phyloP scores from a whole-genome alignment of 192 early-diverging fungal genomes.

The Bifiguratus adelaidae region DNA sequence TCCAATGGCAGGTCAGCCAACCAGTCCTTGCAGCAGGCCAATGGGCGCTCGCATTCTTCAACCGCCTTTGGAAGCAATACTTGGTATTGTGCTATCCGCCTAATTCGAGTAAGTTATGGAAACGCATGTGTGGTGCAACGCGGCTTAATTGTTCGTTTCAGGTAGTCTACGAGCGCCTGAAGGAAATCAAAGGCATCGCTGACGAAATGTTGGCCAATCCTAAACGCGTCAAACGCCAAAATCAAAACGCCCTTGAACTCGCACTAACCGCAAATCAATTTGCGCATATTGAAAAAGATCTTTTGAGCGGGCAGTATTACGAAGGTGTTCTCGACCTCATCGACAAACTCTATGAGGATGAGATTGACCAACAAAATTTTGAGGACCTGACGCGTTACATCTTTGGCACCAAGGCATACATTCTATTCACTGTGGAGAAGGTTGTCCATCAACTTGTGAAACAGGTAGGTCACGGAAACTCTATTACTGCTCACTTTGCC shows the following conservation, averaged over 20 bases:
- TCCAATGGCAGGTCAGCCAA: too few species aligned
- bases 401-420: slow-evolving; percentile 84
- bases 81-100: too few species aligned
- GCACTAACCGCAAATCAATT: slow-evolving; percentile 33
- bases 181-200: slow-evolving; percentile 67
- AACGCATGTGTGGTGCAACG: too few species aligned
- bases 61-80: too few species aligned
- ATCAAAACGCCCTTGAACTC: slow-evolving; percentile 46
- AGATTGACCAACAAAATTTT: slow-evolving; percentile 71
- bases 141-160: slow-evolving; percentile 26
- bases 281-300: slow-evolving; percentile 46
- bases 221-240: slow-evolving; percentile 39
- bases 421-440: slow-evolving; percentile 86
- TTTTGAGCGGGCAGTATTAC: slow-evolving; percentile 64
- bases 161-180: slow-evolving; percentile 77
- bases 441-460: slow-evolving; percentile 73
- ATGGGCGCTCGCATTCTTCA: too few species aligned
- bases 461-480: slow-evolving; percentile 36
- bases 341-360: slow-evolving; percentile 66
- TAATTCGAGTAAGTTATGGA: too few species aligned
- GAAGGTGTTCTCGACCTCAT: slow-evolving; percentile 61
- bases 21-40: too few species aligned
- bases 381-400: slow-evolving; percentile 81
- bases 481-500: neutral
- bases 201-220: slow-evolving; percentile 38